Evolutionary conservation across 225 moss, liverwort and hornwort genomes (phyloP).

Genomic region (Marchantia polymorpha): DNA sequence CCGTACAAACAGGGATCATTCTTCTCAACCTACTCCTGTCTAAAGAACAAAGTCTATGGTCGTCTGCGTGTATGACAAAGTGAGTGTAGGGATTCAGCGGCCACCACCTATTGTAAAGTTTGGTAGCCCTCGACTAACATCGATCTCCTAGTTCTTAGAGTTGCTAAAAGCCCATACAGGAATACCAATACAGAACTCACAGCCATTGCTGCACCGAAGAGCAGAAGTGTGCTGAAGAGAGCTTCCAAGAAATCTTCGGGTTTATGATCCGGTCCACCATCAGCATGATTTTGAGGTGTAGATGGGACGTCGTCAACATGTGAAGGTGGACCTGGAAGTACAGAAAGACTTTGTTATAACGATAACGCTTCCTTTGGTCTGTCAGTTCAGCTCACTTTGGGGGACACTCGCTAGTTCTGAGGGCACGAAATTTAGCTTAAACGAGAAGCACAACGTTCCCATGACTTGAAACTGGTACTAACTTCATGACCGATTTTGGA

Average conservation of each 20-base stretch:
- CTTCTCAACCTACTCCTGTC: neutral
- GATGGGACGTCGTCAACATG: neutral
- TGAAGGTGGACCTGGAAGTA: slow-evolving; percentile 4
- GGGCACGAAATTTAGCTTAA: neutral
- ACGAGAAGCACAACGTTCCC: too few species aligned
- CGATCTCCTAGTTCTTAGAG: slow-evolving; percentile 1
- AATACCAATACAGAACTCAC: neutral
- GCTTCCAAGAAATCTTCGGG: neutral
- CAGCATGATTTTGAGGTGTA: neutral
- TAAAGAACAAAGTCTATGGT: neutral
- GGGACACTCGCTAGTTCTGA: neutral
- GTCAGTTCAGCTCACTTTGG: too few species aligned
- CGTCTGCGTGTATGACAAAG: neutral
- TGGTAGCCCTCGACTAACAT: neutral
- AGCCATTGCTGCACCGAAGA: slow-evolving; percentile 5
- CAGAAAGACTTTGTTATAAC: neutral
- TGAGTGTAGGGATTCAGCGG: neutral
- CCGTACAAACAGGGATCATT: neutral
- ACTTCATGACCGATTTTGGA: neutral
- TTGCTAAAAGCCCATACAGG: neutral
- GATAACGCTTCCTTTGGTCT: neutral
- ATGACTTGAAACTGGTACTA: neutral
- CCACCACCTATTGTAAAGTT: neutral
- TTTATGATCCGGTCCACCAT: neutral
- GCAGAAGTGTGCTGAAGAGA: neutral